Base-by-base conservation (phyloP, 2,329 filamentous ascomycete species). In the Cadophora sp. region DNA sequence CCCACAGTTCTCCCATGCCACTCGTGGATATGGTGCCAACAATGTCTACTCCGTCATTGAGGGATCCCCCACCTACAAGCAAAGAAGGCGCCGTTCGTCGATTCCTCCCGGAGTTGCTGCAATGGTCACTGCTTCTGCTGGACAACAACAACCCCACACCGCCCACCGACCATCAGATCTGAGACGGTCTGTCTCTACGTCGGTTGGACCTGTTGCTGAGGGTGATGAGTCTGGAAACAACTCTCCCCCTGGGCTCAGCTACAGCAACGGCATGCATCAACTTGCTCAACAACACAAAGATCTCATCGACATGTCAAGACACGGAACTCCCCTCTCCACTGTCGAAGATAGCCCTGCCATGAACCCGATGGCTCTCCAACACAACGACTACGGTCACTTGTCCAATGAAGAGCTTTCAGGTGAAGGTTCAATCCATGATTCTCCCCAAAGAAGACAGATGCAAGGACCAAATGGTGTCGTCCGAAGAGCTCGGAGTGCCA, bases 1-100 rank as follows among this genome's bases (percentile, higher is more conserved):
- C 36, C 87, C 90, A 59, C 92, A 94, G 76, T 97, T 93, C 80
- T 88, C 90, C 30, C 89, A 91, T 55, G 87, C 90, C 39, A 83
- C 87, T 30, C 84, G 90, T 71, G 83, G 85, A 47, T 93, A 93
- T 73, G 85, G 85, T 67, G 78, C 83, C 53, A 91, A 90, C 79
- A 97, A 93, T 78, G 92, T 96, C 73, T 97, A 97, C 83, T 95
- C 93, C 59, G 94, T 97, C 59, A 96, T 98, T 77, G 96, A 99
- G 82, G 96, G 96, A 59, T 99, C 96, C 33, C 96, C 96, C 14
- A 98, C 96, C 45, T 99, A 99, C 83, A 99, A 99, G 87, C 96
- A 98, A 84, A 89, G 96, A 75, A 88, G 96, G 79, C 89, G 96
- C 73, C 91, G 96, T 70, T 97, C 96, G 43, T 98, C 95, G 50